Base-by-base conservation (phyloP, 2,329 filamentous ascomycete species). In the Cephalotrichum gorgonifer region DNA sequence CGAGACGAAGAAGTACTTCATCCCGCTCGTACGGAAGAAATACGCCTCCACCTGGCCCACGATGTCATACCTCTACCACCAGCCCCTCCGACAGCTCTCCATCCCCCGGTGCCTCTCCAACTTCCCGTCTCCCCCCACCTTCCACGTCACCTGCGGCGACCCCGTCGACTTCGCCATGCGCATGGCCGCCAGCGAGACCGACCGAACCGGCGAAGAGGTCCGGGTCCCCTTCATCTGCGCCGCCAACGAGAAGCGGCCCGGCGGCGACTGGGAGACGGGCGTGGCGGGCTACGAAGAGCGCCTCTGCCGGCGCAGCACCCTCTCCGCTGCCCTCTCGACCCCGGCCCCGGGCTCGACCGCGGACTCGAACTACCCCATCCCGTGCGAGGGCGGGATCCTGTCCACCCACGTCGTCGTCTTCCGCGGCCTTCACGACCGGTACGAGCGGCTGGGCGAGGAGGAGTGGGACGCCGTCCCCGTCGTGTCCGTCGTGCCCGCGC, bases 211-310 rank as follows among this genome's bases (percentile, higher is more conserved):
- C 43, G 55, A 66, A 48, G 60, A 58, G 9, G 57, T 68, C 33
- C 63, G 67, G 3, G 74, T 86, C 49, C 80, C 83, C 1, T 81
- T 87, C 51, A 78, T 88, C 53, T 87, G 84, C 55, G 77, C 81
- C 49, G 86, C 86, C 44, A 87, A 89, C 64, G 85, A 89, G 61
- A 85, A 83, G 59, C 74, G 83, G 33, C 75, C 85, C 1, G 86
- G 86, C 9, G 86, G 86, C n/a, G 85, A 89, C 60, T 90, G 86
- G 86, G 85, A 88, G 57, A 84, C 75, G 6, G 74, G 73, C 52
- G 71, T 67, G 12, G 62, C 66, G 3, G 68, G 68, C 30, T 70
- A 70, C 52, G 69, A 71, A 66, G 86, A 89, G 64, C 83, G 83
- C 55, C 75, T 90, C 33, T 86, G 85, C 58, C 75, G 85, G 52